Conservation (phyloP, 306 rosid species). For the Quercus alba region DNA sequence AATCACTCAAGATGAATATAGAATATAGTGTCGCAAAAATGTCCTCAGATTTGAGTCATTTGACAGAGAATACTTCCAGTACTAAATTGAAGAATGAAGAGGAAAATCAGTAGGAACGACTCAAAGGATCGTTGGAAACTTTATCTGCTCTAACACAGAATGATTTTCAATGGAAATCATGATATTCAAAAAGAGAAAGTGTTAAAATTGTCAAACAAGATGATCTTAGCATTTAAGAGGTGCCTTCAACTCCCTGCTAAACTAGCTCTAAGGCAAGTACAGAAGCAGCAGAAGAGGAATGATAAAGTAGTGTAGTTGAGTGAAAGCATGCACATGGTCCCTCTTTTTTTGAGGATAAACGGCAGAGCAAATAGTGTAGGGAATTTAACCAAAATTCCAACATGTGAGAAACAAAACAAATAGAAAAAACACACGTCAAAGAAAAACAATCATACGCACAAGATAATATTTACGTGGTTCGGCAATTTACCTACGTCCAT, state of each 20-base stretch:
- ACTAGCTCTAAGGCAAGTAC: slow-evolving; percentile 22
- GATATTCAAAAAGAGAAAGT: slow-evolving; percentile 25
- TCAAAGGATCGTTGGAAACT: too few relatives aligned
- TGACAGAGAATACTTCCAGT: slow-evolving; percentile 25
- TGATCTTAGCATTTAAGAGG: slow-evolving; percentile 29
- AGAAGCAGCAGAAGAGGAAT: slow-evolving; percentile 29
- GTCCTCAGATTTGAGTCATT: slow-evolving; percentile 27
- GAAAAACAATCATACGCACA: too few relatives aligned
- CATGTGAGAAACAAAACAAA: too few relatives aligned
- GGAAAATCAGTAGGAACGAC: not conserved
- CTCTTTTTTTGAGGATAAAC: slow-evolving; percentile 27
- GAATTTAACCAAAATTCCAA: too few relatives aligned
- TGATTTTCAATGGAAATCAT: slow-evolving; percentile 26
- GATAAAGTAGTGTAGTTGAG: slow-evolving; percentile 32
- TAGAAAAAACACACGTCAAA: too few relatives aligned
- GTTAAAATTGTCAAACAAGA: slow-evolving; percentile 23
- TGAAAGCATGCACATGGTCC: slow-evolving; percentile 37
- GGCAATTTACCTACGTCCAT: too few relatives aligned
- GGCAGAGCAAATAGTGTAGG: slow-evolving; percentile 27
- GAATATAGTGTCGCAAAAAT: slow-evolving; percentile 70
- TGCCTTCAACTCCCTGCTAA: slow-evolving; percentile 41
- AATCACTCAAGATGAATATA: slow-evolving; percentile 64
- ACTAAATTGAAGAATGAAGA: slow-evolving; percentile 18
- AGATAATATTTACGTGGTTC: too few relatives aligned
- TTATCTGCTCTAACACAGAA: too few relatives aligned